Percentiles rank a stretch among this genome's conserved stretches.
These are phyloP conservation scores for Pholiota microspora DNA, from an alignment of 768 basidiomycete genomes.

Conservation along the genomic window DNA sequence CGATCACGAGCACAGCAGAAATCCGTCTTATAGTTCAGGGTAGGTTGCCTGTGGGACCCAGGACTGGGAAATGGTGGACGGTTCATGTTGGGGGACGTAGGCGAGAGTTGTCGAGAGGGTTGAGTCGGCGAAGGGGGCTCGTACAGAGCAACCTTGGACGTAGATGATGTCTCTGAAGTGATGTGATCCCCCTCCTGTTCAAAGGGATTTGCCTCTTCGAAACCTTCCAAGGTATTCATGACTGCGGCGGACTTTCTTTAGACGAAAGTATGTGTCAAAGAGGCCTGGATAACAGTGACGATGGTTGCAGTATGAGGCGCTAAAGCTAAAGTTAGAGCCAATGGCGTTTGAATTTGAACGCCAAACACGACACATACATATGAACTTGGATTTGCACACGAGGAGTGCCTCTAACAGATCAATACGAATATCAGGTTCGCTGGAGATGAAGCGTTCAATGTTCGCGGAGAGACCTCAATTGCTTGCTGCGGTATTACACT, in stretches of 20 bases:
- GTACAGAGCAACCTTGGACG: conserved; percentile 52
- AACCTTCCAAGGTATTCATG: conserved; percentile 24
- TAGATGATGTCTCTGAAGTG: conserved; percentile 53
- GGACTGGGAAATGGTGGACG: conserved; percentile 54
- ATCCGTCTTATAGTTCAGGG: conserved; percentile 64
- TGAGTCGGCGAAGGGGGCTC: conserved; percentile 56
- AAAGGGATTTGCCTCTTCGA: conserved; percentile 71
- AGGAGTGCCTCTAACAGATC: not conserved
- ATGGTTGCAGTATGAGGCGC: conserved; percentile 1
- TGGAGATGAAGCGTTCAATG: not conserved
- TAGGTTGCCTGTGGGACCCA: conserved; percentile 51
- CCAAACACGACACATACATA: not conserved
- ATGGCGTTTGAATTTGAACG: conserved; percentile 1
- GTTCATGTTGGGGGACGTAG: conserved; percentile 36
- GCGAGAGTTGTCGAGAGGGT: conserved; percentile 44
- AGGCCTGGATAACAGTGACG: not conserved
- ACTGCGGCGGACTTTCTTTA: not conserved
- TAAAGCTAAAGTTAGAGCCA: conserved; percentile 6
- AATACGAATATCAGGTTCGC: not conserved
- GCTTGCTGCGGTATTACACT: conserved; percentile 1
- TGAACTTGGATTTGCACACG: not conserved
- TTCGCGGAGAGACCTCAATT: not conserved
- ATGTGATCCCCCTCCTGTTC: conserved; percentile 46
- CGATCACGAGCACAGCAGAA: conserved; percentile 77
- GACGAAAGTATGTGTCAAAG: not conserved